These are phyloP conservation scores for Emmonsiellopsis sp. DNA, from an alignment of 2,329 filamentous ascomycete species.

Conservation along the genomic window DNA sequence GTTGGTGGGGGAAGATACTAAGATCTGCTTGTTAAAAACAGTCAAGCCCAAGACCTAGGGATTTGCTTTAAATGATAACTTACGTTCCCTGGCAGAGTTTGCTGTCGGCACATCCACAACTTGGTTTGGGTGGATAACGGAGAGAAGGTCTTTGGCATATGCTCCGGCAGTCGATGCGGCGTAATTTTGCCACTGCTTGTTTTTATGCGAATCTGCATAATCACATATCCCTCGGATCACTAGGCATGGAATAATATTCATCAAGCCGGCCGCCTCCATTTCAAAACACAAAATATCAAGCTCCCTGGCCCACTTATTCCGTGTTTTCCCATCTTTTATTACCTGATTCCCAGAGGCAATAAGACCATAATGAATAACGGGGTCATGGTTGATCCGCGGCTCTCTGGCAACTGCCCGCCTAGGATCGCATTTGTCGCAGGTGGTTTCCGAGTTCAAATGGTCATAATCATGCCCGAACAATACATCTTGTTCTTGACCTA, in stretches of 20 bases:
- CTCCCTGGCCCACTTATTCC: constrained; percentile 10
- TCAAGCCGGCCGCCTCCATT: constrained; percentile 23
- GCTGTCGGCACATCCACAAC: neutral
- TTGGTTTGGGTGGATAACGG: neutral
- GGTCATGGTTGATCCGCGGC: neutral
- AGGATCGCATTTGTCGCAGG: neutral
- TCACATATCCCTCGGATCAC: constrained; percentile 35
- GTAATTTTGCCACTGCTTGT: constrained; percentile 29
- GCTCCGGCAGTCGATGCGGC: constrained; percentile 25
- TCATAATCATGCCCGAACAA: constrained; percentile 16
- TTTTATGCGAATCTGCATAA: constrained; percentile 34
- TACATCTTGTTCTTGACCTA: constrained; percentile 11
- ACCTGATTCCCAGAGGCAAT: constrained; percentile 21
- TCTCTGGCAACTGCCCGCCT: neutral
- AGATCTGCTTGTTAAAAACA: neutral
- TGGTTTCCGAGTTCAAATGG: constrained; percentile 3
- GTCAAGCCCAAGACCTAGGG: neutral
- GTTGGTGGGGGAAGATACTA: neutral
- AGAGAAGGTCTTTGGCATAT: constrained; percentile 16
- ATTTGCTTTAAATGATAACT: neutral
- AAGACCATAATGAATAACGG: constrained; percentile 16
- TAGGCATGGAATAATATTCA: constrained; percentile 26
- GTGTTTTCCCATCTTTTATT: constrained; percentile 12
- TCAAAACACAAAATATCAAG: constrained; percentile 20
- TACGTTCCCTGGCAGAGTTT: neutral